Base-by-base conservation (phyloP, 176 grass and related monocot genomes). In the Musa acuminata region DNA sequence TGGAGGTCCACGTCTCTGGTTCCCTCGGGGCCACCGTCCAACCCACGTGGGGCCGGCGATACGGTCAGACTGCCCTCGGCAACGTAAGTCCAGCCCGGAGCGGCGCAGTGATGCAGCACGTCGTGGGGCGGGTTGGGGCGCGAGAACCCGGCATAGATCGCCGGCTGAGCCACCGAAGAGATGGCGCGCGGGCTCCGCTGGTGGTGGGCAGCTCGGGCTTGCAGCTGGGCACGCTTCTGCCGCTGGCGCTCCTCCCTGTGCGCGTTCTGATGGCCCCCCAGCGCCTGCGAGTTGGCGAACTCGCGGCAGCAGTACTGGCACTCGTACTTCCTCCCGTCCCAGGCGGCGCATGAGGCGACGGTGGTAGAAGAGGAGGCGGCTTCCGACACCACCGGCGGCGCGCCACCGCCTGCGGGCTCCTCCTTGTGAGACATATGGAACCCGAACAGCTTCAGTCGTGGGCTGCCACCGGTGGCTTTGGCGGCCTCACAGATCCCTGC, bases 201-300 rank as follows among this genome's bases (percentile, higher is more conserved):
- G 35, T 6, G 0, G n/a, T n/a, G 35, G 35, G 4, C 4, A 43
- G 35, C 3, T 43, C 2, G 67, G 19, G 23, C 17, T 19, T 87
- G 79, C 54, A 84, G 55, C 13, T 82, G 73, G 49, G 81, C 83
- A 23, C 82, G 86, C 78, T 88, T 88, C 49, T 81, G 80, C 62
- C 82, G 86, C 80, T 81, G 85, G 8, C 85, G 85, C 80, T 87
- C 88, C 69, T 75, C 84, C 85, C 85, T 91, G 86, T 88, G 86
- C 13, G 86, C 86, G 63, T 88, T 88, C 75, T 88, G 86, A 79
- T 88, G 82, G 1, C 86, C 86, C 11, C 86, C 86, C 21, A 85
- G 35, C 23, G 85, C 85, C 50, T 87, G 88, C 58, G 81, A 86
- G 75, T 90, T 90, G 35, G 84, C 82, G 53, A 90, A 90, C 79